Percentiles rank a stretch among this genome's conserved stretches.
phyloP scores from a whole-genome alignment of 495 filamentous ascomycete genomes.

The Podospora tetraspora region DNA sequence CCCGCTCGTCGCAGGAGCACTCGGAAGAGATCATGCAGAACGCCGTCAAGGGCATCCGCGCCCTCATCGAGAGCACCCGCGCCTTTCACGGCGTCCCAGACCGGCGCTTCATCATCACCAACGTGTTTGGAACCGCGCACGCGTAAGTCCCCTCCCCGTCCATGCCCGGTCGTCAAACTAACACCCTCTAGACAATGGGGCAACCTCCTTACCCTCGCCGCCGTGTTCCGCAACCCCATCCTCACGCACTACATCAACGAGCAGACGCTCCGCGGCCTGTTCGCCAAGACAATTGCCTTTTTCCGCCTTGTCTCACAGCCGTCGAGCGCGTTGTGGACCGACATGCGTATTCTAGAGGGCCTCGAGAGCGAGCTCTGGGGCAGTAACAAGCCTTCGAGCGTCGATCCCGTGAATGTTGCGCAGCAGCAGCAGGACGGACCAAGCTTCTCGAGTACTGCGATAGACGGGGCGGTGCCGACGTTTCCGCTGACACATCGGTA shows the following conservation, averaged over 20 bases:
- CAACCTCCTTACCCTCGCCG: constrained; percentile 83
- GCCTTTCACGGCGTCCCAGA: constrained; percentile 70
- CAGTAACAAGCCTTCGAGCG: constrained; percentile 1
- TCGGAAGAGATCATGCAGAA: constrained; percentile 48
- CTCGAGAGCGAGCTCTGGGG: constrained; percentile 50
- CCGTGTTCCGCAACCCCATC: constrained; percentile 59
- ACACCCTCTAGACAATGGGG: constrained; percentile 74
- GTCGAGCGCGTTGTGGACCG: constrained; percentile 60
- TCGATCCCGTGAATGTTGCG: constrained; percentile 15
- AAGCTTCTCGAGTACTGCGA: constrained; percentile 42
- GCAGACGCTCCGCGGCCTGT: constrained; percentile 46
- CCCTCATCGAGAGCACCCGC: constrained; percentile 76
- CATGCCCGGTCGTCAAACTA: constrained; percentile 5
- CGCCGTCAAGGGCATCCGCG: constrained; percentile 56
- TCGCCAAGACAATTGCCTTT: constrained; percentile 64
- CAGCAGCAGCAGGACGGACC: constrained; percentile 16
- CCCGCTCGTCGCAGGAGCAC: constrained; percentile 30
- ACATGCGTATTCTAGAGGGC: constrained; percentile 61
- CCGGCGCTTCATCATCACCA: constrained; percentile 76
- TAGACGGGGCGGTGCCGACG: background rate
- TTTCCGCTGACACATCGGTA: no score
- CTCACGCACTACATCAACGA: constrained; percentile 49
- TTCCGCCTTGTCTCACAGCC: constrained; percentile 56
- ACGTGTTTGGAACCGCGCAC: constrained; percentile 92
- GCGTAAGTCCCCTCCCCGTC: constrained; percentile 60